phyloP scores from a whole-genome alignment of 2,329 filamentous ascomycete species.

The Trichoderma koningiopsis region DNA sequence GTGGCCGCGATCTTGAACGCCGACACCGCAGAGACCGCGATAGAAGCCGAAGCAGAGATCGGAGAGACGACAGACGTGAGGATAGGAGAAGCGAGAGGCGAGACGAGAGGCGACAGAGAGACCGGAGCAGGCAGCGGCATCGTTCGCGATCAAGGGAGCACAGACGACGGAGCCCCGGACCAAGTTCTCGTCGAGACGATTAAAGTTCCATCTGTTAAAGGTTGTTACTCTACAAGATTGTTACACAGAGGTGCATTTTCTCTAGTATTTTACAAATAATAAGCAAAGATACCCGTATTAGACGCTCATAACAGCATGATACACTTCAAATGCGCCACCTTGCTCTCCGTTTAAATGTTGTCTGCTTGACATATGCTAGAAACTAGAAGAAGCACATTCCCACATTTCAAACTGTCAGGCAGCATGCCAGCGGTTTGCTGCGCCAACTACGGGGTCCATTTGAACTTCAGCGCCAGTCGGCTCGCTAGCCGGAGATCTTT shows the following conservation, averaged over 20 bases:
- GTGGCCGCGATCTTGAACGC: conserved; percentile 23
- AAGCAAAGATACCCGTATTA: not conserved
- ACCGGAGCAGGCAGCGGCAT: conserved; percentile 28
- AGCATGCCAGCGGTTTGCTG: not conserved
- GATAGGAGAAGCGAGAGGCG: not conserved
- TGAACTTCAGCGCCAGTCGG: not conserved
- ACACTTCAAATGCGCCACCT: not conserved
- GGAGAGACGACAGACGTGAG: not conserved
- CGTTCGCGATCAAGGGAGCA: conserved; percentile 32
- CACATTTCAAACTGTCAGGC: not conserved
- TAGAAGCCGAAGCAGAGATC: conserved; percentile 25
- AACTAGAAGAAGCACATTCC: not conserved
- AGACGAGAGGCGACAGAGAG: conserved; percentile 17
- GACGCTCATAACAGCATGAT: not conserved
- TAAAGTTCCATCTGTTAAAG: not conserved
- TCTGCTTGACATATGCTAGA: not conserved
- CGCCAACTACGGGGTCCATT: not conserved
- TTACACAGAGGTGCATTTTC: not conserved
- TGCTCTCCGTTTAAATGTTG: not conserved
- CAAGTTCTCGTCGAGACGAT: conserved; percentile 17
- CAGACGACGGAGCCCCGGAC: conserved; percentile 22
- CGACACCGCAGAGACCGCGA: conserved; percentile 22
- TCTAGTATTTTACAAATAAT: not conserved
- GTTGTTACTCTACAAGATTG: not conserved
- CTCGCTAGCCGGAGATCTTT: not conserved